Evolutionary conservation across 192 early-diverging fungal genomes (phyloP).

Genomic region (Linnemannia hyalina): DNA sequence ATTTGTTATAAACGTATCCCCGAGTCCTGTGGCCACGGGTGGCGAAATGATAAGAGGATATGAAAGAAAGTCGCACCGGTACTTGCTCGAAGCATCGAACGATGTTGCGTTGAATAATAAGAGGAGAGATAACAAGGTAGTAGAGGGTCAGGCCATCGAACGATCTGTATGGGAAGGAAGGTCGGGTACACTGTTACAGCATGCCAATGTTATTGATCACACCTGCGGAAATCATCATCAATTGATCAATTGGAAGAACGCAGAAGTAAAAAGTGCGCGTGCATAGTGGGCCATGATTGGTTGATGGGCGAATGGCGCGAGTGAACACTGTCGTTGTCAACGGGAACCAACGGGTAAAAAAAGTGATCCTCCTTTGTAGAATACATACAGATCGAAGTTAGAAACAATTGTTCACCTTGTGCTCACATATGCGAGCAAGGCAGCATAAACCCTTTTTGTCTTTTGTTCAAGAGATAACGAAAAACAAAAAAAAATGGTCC

Average conservation of each 20-base stretch:
- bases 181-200: background rate
- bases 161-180: background rate
- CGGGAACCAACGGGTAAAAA: background rate
- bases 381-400: background rate
- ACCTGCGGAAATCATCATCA: background rate
- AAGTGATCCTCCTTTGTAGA: background rate
- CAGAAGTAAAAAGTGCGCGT: slow-evolving; percentile 1
- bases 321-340: background rate
- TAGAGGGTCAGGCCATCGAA: background rate
- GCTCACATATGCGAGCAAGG: background rate
- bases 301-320: slow-evolving; percentile 26
- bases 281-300: slow-evolving; percentile 19
- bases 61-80: background rate
- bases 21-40: background rate
- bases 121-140: background rate
- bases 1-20: background rate
- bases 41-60: background rate
- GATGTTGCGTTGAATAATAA: background rate
- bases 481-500: slow-evolving; percentile 7
- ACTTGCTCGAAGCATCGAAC: background rate
- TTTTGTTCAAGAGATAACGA: background rate
- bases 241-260: background rate
- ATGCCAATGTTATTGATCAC: background rate
- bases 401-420: background rate
- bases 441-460: background rate